Base-by-base conservation (phyloP, 2,329 filamentous ascomycete genomes). In the Claviceps quebecensis region DNA sequence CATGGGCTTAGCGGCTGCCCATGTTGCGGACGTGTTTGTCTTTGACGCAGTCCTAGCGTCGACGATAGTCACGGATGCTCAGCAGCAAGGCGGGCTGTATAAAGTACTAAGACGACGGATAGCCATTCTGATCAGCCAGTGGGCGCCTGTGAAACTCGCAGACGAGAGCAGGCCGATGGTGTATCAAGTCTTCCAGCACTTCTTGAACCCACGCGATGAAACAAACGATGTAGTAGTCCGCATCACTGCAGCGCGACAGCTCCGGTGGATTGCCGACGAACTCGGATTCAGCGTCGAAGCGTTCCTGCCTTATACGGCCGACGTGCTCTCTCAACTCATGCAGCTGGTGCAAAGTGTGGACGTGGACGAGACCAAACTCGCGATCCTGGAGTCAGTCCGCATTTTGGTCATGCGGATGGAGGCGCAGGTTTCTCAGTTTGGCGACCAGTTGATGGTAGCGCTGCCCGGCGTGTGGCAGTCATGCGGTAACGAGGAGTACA, bases 171-270 rank as follows among this genome's bases (percentile, higher is more conserved):
- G 84, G 53, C 76, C 83, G 0, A 70, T 90, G 19, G 80, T 95
- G 5, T 97, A 95, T 62, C 83, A 91, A 60, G 87, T 97, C 51
- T 96, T 89, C 64, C 81, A 87, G 53, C 87, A 95, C 65, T 75
- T 98, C 14, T 75, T 98, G 19, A 84, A 89, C 59, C 79, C 81
- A 7, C 75, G 78, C 17, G 89, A 96, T 59, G 73, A 80, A 7
- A 73, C 81, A 53, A 98, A 98, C 61, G 93, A 98, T 61, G 76
- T 89, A 50, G 90, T 97, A 0, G 93, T 98, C 36, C 82, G 88
- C 14, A 84, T 97, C 50, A 96, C 91, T 2, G 88, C 93, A 3
- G 93, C 87, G 5, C 78, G 90, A 51, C 87, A 94, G 59, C 78
- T 98, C 48, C 84, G 84, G 58, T 77, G 78, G 57, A 78, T 95